Base-by-base conservation (phyloP, 2,329 filamentous ascomycete species). In the Byssoonygena ceratinophila region DNA sequence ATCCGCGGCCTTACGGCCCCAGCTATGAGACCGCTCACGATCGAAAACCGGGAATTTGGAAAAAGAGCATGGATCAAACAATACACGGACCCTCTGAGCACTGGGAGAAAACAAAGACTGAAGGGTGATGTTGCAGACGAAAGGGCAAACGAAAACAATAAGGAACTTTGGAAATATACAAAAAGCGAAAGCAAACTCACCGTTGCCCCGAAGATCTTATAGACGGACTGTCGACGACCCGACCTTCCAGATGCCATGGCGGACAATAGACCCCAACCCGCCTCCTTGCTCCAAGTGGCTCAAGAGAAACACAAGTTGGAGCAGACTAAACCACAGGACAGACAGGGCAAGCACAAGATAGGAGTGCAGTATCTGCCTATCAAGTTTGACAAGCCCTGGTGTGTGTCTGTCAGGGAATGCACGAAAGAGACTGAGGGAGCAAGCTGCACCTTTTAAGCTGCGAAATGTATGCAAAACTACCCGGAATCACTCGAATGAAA, bases 201-300 rank as follows among this genome's bases (percentile, higher is more conserved):
- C 56, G 63, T 64, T 40, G 64, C 64, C 57, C 64, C 66, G 51
- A 63, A 68, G 54, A 61, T 67, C 57, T 66, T 66, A 57, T 63
- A 60, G n/a, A 62, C 62, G 39, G 63, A 63, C 43, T 63, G 61
- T 52, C 63, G 60, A 41, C 61, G 63, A 51, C 60, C 58, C 40
- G 59, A 60, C 40, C 52, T 53, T 20, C 63, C 62, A 29, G 62
- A 61, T 25, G 64, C 59, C 65, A 67, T 67, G 57, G 46, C 60
- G 57, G 54, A 46, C 44, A 14, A 51, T 31, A 47, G 36, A 8
- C 5, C 43, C 25, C 40, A 4, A 32, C 20, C 37, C 5, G 31
- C 27, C 12, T 49, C 37, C 6, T 25, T 9, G 14, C 16, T n/a
- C 11, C 37, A 9, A 23, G 11, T n/a, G 4, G 16, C 18, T 34